These are phyloP conservation scores for Fusarium verrucosum DNA, from an alignment of 2,329 filamentous ascomycete genomes.

Conservation along the genomic window DNA sequence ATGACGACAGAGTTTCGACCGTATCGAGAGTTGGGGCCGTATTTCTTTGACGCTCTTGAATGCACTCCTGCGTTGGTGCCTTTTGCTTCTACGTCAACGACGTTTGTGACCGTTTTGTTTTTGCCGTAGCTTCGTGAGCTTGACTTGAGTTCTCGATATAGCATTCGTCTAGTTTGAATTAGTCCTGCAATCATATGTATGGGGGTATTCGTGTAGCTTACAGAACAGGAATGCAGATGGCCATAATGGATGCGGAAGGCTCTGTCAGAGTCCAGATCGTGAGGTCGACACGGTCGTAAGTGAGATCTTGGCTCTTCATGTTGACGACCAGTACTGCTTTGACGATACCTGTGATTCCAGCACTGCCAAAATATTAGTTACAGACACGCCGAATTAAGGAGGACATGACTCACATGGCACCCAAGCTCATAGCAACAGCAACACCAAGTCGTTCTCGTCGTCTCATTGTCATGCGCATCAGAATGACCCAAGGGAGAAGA, in stretches of 20 bases:
- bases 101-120: constrained; percentile 36
- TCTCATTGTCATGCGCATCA: constrained; percentile 47
- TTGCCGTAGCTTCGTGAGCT: constrained; percentile 44
- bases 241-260: constrained; percentile 51
- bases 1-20: constrained; percentile 47
- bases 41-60: constrained; percentile 28
- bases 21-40: constrained; percentile 35
- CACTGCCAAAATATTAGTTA: constrained; percentile 37
- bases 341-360: constrained; percentile 48
- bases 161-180: constrained; percentile 44
- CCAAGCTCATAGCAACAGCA: constrained; percentile 50
- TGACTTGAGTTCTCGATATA: constrained; percentile 48
- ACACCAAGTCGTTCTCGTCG: constrained; percentile 49
- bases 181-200: neutral
- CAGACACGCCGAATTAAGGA: fast-evolving
- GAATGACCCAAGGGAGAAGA: constrained; percentile 48
- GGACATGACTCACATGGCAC: constrained; percentile 43
- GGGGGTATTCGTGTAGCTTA: constrained; percentile 17
- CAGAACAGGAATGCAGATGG: constrained; percentile 49
- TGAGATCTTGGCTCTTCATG: constrained; percentile 48
- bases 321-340: constrained; percentile 46
- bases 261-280: constrained; percentile 51
- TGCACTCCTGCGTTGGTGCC: constrained; percentile 12
- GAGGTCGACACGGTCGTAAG: constrained; percentile 49
- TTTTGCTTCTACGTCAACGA: constrained; percentile 1